Base-by-base conservation (phyloP, 2,329 filamentous ascomycete genomes). In the Mollisia scopiformis region DNA sequence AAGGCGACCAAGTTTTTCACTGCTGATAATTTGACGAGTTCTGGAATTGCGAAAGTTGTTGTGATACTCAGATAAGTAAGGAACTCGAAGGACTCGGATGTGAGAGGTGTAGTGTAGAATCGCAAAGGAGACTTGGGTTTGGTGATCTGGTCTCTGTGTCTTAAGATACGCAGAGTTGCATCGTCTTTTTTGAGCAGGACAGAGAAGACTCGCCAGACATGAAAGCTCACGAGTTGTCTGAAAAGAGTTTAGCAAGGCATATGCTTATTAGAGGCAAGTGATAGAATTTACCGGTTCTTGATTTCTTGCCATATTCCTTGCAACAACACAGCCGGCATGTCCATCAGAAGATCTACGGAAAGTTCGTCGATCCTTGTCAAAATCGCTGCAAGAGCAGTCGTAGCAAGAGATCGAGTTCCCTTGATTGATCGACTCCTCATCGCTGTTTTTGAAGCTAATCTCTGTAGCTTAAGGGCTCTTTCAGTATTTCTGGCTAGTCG, bases 41-140 rank as follows among this genome's bases (percentile, higher is more conserved):
- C 67, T 1, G 66, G 58, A 13, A 68, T 53, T 23, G 66, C 27
- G 33, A 71, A 69, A 1, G 50, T 43, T 19, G 65, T 62, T 31
- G 71, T 71, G 19, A 75, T 74, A 47, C 66, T 71, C 14, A 75
- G 59, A 19, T 62, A 62, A 16, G 71, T 66, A 16, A 75, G 65
- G 55, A 73, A 75, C 1, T 73, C 69, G 43, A 71, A 73, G 10
- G 63, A 65, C 6, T 27, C 28, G 13, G 73, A 74, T 13, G 57
- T 69, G 30, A 74, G 21, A 25, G 43, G 43, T 27, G 25, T 33
- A 59, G 54, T n/a, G 64, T 65, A 11, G 54, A 47, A 27, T 70
- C 23, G 39, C n/a, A 43, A 21, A 43, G 39, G 39, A n/a, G 39
- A 43, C n/a, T 43, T 43, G n/a, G 39, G 71, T 8, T 51, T 50